Base-by-base conservation (phyloP, 768 basidiomycete genomes). In the Naganishia antarctica region DNA sequence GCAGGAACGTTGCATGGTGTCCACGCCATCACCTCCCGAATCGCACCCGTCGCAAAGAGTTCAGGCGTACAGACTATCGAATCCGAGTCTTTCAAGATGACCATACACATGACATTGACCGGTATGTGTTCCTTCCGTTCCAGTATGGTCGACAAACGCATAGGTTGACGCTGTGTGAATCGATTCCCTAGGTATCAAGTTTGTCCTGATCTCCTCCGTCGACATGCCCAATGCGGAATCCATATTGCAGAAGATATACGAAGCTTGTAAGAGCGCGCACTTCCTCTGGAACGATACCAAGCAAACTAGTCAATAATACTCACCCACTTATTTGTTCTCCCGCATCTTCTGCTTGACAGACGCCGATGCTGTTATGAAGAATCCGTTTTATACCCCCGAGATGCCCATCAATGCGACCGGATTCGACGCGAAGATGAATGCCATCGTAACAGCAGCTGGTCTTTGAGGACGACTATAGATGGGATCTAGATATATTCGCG, bases 161-260 rank as follows among this genome's bases (percentile, higher is more conserved):
- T n/a, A n/a, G n/a, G n/a, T n/a, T n/a, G n/a, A n/a, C n/a, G n/a
- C n/a, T n/a, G n/a, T n/a, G n/a, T n/a, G n/a, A n/a, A n/a, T n/a
- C n/a, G n/a, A n/a, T n/a, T n/a, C n/a, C n/a, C n/a, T n/a, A 97
- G 94, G 92, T 25, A 96, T 91, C 12, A 97, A 98, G 79, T 96
- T 98, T 70, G 91, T 99, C 4, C 81, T 98, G 4, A 79, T 96
- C 46, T 91, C 91, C 18, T 91, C 92, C 1, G 78, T 90, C 41
- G 81, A 84, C 1, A 78, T 79, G 70, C 80, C 84, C 8, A 83
- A 83, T 1, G 85, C 88, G 34, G 90, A 86, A 23, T 71, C 83
- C 3, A 80, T 87, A 23, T 80, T 99, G 43, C 86, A 87, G 71
- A 89, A 86, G 75, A 86, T 91, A 49, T 98, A 98, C 78, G 91